Conservation (phyloP, 1,284 basidiomycete genomes). For the Hortiboletus rubellus region DNA sequence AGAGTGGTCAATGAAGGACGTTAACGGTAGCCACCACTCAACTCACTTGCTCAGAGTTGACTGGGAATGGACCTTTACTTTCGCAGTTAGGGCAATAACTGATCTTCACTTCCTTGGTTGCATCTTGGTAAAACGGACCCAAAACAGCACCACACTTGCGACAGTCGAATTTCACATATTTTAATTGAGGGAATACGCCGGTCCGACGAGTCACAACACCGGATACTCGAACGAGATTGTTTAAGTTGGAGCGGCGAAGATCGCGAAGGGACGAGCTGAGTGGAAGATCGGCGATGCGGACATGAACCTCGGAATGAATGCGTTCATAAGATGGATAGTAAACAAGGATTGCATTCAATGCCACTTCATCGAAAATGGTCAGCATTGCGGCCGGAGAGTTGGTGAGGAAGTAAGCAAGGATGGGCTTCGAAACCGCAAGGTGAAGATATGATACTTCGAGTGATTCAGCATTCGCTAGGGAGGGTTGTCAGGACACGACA, state of each 20-base stretch:
- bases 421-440: constrained; percentile 87
- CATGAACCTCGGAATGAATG: constrained; percentile 98
- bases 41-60: constrained; percentile 91
- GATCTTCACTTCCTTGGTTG: constrained; percentile 91
- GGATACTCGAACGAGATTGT: constrained; percentile 92
- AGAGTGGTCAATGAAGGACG: background rate
- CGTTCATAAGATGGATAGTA: constrained; percentile 97
- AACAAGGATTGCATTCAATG: constrained; percentile 89
- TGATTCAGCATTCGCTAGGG: constrained; percentile 92
- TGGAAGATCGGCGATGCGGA: constrained; percentile 94
- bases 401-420: constrained; percentile 95
- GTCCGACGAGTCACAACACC: constrained; percentile 97
- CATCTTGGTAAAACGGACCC: constrained; percentile 98
- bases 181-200: constrained; percentile 98
- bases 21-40: background rate
- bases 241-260: constrained; percentile 88
- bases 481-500: constrained; percentile 12
- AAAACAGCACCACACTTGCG: constrained; percentile 88
- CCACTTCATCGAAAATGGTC: constrained; percentile 93
- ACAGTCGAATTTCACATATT: constrained; percentile 99
- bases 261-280: constrained; percentile 89
- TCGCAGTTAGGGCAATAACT: constrained; percentile 95
- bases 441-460: constrained; percentile 96
- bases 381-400: constrained; percentile 95
- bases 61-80: constrained; percentile 90